Percentiles rank a stretch among this genome's conserved stretches.
These are phyloP conservation scores for Eustoma russellianum DNA, from an alignment of 257 asterid species.

Conservation along the genomic window DNA sequence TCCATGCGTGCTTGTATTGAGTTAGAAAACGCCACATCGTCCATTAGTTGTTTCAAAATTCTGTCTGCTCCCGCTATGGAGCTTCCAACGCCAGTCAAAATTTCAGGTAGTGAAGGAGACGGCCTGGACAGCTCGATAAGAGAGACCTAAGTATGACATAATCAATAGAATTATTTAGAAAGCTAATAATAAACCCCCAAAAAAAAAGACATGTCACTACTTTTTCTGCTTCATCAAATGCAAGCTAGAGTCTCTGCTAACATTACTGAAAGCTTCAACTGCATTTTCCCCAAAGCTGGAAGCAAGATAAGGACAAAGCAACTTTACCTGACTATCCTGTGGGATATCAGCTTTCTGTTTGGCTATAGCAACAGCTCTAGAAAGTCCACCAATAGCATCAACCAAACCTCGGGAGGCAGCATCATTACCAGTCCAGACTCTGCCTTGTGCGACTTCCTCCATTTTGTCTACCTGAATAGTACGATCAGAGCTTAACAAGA, in stretches of 20 bases:
- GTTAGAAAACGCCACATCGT: constrained; percentile 40
- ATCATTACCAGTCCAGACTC: constrained; percentile 96
- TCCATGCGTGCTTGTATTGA: constrained; percentile 89
- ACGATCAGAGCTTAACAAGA: constrained; percentile 15
- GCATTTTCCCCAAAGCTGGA: not conserved
- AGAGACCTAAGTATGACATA: constrained; percentile 41
- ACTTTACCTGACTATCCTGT: constrained; percentile 60
- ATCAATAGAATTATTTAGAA: constrained; percentile 3
- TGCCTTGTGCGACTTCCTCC: constrained; percentile 99
- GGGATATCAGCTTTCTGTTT: constrained; percentile 85
- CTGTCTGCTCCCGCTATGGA: constrained; percentile 51
- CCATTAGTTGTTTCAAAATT: constrained; percentile 39
- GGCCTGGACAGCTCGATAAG: constrained; percentile 80
- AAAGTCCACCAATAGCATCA: constrained; percentile 88
- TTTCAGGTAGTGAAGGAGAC: constrained; percentile 53
- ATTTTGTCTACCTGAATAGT: constrained; percentile 60
- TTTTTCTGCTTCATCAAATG: too few relatives aligned
- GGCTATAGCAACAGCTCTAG: constrained; percentile 91
- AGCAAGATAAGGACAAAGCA: not conserved
- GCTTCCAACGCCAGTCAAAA: constrained; percentile 49
- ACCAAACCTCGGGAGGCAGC: constrained; percentile 85
- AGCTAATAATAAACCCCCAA: not conserved
- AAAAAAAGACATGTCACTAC: too few relatives aligned
- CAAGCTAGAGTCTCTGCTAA: too few relatives aligned
- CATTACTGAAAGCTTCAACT: too few relatives aligned